A percentile compares a stretch with the other conserved stretches of the same genome.
phyloP scores from a whole-genome alignment of 2,329 filamentous ascomycete species.

The Blumeria graminis region DNA sequence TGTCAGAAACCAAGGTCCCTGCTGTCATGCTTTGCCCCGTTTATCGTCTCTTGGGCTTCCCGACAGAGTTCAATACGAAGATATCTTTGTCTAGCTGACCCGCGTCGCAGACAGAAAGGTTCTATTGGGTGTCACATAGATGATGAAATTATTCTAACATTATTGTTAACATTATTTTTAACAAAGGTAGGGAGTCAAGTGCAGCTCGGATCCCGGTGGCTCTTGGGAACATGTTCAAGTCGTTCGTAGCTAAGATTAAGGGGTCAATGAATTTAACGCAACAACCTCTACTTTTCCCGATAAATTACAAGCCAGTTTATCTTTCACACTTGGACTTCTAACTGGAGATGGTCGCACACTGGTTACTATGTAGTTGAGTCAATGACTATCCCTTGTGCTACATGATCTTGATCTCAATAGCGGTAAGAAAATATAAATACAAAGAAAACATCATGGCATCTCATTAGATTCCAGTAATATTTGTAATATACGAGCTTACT shows the following conservation, averaged over 20 bases:
- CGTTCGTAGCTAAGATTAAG: neutral
- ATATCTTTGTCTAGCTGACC: neutral
- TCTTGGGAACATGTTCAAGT: neutral
- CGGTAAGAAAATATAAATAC: no score
- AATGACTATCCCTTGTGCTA: no score
- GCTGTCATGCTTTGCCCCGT: neutral
- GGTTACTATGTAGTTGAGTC: no score
- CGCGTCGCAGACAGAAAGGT: neutral
- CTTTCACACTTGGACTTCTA: no score
- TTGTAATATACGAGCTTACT: no score
- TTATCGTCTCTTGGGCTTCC: neutral
- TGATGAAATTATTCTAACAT: neutral
- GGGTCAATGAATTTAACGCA: neutral
- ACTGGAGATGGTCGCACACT: no score
- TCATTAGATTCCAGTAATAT: no score
- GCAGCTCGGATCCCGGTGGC: neutral
- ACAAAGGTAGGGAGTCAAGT: neutral
- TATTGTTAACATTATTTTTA: neutral
- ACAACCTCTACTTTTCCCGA: neutral
- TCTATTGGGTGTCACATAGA: neutral
- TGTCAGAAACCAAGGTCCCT: neutral
- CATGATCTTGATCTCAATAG: no score
- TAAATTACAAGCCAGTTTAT: no score
- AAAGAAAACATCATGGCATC: no score
- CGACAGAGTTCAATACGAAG: neutral